Base-by-base conservation (phyloP, 169 alveolate species). In the Neospora caninum region DNA sequence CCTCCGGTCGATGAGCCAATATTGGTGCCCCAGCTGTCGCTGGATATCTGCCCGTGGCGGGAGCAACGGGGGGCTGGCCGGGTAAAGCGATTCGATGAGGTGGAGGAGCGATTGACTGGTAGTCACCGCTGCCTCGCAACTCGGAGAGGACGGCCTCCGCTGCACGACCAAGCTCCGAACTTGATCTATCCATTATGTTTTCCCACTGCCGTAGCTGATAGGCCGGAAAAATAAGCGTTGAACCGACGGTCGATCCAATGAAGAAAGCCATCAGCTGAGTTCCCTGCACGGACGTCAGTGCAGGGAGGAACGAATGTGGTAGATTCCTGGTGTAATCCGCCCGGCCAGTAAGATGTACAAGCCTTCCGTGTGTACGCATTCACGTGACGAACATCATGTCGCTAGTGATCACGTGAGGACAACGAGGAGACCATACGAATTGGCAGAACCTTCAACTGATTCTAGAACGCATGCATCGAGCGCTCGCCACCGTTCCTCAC, bases 151-250 rank as follows among this genome's bases (percentile, higher is more conserved):
- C 42, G 31, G n/a, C 2, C 89, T 18, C 25, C 39, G 89, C 89
- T 16, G 89, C 64, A 36, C 69, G 38, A 18, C 69, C 67, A 29
- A 82, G 64, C 89, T 38, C 41, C 43, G 89, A 41, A 29, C 39
- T 10, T 36, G 89, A 67, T 29, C 36, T 13, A 38, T 43, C 25
- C 89, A 82, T 38, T 29, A 82, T 41, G 67, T 39, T 38, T 42
- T 82, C 89, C 89, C 89, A 82, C 38, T 82, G 89, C 38, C 36
- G 53, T 13, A 64, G 53, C 25, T 36, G 89, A 31, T 82, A 41
- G 20, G 39, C 36, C 39, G 89, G 89, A 10, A 41, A 36, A 18
- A 82, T 41, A 29, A 25, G 20, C 64, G 89, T 31, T 18, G 58
- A 42, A 6, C 69, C 89, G 64, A 82, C 41, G 36, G 41, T 42